phyloP scores from a whole-genome alignment of 192 early-diverging fungal species.

The Backusella sp. region DNA sequence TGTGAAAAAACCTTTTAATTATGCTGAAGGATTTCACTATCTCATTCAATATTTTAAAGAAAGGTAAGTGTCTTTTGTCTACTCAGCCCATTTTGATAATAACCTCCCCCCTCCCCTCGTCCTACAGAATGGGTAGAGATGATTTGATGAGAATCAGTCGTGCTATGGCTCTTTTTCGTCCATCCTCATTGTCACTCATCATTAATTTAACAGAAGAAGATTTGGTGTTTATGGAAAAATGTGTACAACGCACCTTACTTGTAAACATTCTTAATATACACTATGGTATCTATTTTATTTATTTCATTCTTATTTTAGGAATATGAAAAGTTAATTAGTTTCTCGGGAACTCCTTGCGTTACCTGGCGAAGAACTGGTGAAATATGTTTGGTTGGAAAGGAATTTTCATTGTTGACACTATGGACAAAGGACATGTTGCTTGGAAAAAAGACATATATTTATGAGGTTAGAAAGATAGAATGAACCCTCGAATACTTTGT shows the following conservation, averaged over 20 bases:
- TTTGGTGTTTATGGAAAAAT: constrained; percentile 95
- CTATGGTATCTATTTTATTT: background rate
- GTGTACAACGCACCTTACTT: constrained; percentile 89
- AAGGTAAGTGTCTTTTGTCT: constrained; percentile 39
- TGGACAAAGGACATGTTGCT: constrained; percentile 86
- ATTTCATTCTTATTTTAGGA: constrained; percentile 54
- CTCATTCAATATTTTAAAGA: constrained; percentile 79
- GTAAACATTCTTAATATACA: constrained; percentile 33
- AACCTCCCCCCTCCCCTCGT: background rate
- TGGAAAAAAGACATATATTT: constrained; percentile 79
- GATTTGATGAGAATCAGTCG: constrained; percentile 89
- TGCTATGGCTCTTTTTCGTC: constrained; percentile 86
- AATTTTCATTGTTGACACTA: constrained; percentile 90
- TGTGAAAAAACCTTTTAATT: constrained; percentile 83
- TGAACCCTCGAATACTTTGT: background rate
- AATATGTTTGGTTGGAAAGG: constrained; percentile 93
- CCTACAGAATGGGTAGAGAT: constrained; percentile 76
- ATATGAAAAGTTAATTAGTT: constrained; percentile 92
- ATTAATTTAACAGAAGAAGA: constrained; percentile 95
- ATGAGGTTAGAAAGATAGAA: constrained; percentile 49
- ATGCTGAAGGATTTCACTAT: constrained; percentile 93
- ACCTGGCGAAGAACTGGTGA: constrained; percentile 96
- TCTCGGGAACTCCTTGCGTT: constrained; percentile 94
- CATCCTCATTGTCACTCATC: constrained; percentile 90
- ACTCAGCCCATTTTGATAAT: background rate